A percentile compares a stretch with the other conserved stretches of the same genome.
These are phyloP conservation scores for Triticum monococcum DNA, from an alignment of 176 grass and related monocot species.

Conservation along the genomic window DNA sequence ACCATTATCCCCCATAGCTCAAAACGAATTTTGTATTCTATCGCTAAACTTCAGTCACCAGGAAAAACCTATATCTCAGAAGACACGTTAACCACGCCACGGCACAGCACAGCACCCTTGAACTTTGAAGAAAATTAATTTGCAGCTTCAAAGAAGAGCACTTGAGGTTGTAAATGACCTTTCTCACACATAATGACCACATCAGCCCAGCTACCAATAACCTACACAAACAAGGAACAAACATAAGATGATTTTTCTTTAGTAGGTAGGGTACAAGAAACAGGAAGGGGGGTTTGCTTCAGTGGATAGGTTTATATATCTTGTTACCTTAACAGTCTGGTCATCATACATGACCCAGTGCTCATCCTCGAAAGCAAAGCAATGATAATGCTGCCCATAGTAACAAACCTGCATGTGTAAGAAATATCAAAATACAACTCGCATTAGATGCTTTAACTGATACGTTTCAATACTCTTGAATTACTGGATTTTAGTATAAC, in stretches of 20 bases:
- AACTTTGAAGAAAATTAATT: conserved; percentile 51
- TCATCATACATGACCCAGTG: conserved; percentile 99
- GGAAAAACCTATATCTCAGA: conserved; percentile 41
- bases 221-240: conserved; percentile 44
- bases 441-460: neutral
- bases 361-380: conserved; percentile 90
- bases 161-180: conserved; percentile 97
- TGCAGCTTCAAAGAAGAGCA: conserved; percentile 90
- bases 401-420: conserved; percentile 82
- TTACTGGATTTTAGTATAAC: neutral
- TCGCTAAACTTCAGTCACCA: conserved; percentile 29
- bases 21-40: conserved; percentile 42
- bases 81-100: conserved; percentile 19
- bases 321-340: conserved; percentile 92
- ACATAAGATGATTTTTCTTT: neutral
- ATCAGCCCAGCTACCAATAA: conserved; percentile 82
- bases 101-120: neutral
- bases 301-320: neutral
- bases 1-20: conserved; percentile 10
- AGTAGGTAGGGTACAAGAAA: neutral
- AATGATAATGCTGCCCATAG: conserved; percentile 99
- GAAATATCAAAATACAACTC: conserved; percentile 21
- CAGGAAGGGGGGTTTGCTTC: neutral
- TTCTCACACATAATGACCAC: conserved; percentile 89
- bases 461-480: neutral